Evolutionary conservation across 2,329 filamentous ascomycete genomes (phyloP).

Genomic region (Colletotrichum neosansevieriae): DNA sequence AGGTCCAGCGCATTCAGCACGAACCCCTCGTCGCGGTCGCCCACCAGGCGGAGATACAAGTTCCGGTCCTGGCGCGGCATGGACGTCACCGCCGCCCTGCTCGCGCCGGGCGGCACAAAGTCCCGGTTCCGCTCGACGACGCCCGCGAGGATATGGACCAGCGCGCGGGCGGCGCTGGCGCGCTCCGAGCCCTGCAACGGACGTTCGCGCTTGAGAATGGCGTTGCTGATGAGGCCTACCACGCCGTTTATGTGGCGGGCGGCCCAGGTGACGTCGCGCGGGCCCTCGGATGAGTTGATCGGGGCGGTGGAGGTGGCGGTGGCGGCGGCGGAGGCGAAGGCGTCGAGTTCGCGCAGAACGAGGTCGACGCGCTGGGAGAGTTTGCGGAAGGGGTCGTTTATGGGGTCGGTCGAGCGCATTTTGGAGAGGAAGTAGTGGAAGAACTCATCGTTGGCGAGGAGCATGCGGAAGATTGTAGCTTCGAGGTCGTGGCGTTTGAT

Average conservation of each 20-base stretch:
- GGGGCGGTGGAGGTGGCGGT: conserved; percentile 1
- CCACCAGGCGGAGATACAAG: conserved; percentile 62
- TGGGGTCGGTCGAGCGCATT: conserved; percentile 57
- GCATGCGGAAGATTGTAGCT: conserved; percentile 64
- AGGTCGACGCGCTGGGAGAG: conserved; percentile 61
- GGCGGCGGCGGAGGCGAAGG: conserved; percentile 48
- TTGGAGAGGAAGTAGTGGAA: conserved; percentile 64
- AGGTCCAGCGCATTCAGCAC: conserved; percentile 57
- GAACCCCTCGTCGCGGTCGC: conserved; percentile 58
- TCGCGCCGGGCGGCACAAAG: conserved; percentile 45
- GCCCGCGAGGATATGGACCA: conserved; percentile 61
- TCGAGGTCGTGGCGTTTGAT: conserved; percentile 61
- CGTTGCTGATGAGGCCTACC: conserved; percentile 56
- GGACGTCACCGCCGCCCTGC: background rate
- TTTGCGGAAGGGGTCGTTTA: conserved; percentile 61
- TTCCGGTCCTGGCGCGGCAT: conserved; percentile 52
- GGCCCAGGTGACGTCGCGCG: conserved; percentile 61
- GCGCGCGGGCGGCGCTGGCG: conserved; percentile 59
- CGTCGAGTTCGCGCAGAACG: conserved; percentile 59
- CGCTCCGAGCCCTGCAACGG: conserved; percentile 55
- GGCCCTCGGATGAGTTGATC: conserved; percentile 46
- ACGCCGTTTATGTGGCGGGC: conserved; percentile 59
- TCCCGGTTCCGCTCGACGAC: conserved; percentile 58
- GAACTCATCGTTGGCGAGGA: conserved; percentile 66
- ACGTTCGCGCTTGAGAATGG: conserved; percentile 53